Evolutionary conservation across 176 grass and related monocot species (phyloP), one percentile per base, ranked within the genome.

Genomic region (Cocos nucifera): DNA sequence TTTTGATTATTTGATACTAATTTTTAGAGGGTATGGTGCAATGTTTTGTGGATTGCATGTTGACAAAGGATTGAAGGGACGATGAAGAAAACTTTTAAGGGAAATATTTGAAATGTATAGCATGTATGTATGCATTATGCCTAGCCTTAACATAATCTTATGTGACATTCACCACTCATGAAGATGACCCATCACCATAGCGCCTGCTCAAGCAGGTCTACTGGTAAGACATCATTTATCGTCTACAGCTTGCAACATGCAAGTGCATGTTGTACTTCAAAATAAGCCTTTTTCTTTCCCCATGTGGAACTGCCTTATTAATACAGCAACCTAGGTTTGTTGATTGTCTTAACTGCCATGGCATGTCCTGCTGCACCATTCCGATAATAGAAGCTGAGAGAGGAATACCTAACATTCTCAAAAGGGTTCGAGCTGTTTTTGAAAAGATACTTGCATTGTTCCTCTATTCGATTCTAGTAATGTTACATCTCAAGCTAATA

Each of bases 31-130:
- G 87, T 65, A 98, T 86, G 87, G 84, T 6, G 71, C 76, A 76
- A 64, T 92, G 57, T 98, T 98, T 63, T 98, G 86, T 52, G 93
- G 87, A 56, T 70, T 98, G 49, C 87, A 98, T 80, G 69, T 98
- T 83, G 87, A 98, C 59, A 98, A 78, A 81, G 84, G 28, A 79
- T 98, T 19, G 73, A 69, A 32, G 93, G 93, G 22, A 76, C 62
- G 25, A 69, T 71, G 62, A 98, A 98, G 84, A 88, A 88, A 86
- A 85, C 76, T 61, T 74, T 92, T 23, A 59, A 80, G 84, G 63
- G 79, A 85, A 26, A 85, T 98, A 83, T 89, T 98, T 80, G 93
- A 98, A 66, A 98, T 85, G 66, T 88, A 92, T 71, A 75, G 57
- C 63, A 62, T 92, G 63, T 69, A 92, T 76, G 84, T 83, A 66